Conservation (phyloP, 2,329 filamentous ascomycete genomes). For the Sarocladium kiliense region DNA sequence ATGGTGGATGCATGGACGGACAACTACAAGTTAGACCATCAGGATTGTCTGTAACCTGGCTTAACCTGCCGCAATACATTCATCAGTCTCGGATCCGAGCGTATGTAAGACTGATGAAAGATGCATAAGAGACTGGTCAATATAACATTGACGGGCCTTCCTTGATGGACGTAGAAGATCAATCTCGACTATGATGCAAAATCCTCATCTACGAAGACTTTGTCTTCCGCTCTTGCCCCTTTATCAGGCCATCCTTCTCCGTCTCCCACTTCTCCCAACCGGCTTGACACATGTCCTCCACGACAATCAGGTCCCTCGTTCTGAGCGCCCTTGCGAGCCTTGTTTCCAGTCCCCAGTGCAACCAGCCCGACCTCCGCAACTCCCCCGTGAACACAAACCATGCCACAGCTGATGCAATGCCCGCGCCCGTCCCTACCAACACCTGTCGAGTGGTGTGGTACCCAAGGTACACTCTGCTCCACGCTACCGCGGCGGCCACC, state of each 20-base stretch:
- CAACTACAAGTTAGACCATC: no score
- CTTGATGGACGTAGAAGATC: no score
- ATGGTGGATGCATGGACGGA: no score
- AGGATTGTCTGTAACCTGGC: no score
- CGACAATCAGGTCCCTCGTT: conserved; percentile 76
- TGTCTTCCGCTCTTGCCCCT: background rate
- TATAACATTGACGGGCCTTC: no score
- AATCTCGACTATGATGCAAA: no score
- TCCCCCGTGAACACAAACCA: conserved; percentile 76
- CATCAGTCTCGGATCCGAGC: no score
- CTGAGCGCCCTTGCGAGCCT: conserved; percentile 61
- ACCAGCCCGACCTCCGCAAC: conserved; percentile 60
- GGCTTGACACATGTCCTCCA: conserved; percentile 83
- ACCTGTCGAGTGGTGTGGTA: conserved; percentile 92
- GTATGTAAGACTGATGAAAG: no score
- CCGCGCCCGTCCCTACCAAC: conserved; percentile 69
- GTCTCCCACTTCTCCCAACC: conserved; percentile 92
- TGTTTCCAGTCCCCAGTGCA: conserved; percentile 67
- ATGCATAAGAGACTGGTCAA: no score
- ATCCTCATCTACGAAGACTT: background rate
- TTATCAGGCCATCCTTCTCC: background rate
- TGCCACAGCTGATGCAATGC: conserved; percentile 61
- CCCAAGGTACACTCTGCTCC: conserved; percentile 81
- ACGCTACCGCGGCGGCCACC: conserved; percentile 65
- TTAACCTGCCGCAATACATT: no score